Evolutionary conservation across 148 eudicot species (phyloP).

Genomic region (Fagopyrum homotropicum): DNA sequence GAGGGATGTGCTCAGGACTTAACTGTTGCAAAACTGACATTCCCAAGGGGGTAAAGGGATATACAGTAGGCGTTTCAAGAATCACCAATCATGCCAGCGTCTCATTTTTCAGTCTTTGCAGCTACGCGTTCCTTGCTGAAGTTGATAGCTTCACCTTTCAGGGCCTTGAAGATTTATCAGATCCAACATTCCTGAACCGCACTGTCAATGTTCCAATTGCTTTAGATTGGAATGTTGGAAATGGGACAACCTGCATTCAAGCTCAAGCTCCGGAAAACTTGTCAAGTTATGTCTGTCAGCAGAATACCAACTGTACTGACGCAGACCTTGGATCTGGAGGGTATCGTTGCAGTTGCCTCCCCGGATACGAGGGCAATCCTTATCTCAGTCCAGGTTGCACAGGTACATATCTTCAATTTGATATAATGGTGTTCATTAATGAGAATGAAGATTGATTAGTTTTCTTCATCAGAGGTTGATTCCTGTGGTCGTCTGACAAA

Average conservation of each 20-base stretch:
- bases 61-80: neutral
- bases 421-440: neutral
- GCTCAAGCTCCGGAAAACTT: constrained; percentile 24
- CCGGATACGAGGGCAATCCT: constrained; percentile 47
- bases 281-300: constrained; percentile 26
- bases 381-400: constrained; percentile 33
- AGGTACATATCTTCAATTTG: constrained; percentile 17
- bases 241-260: constrained; percentile 19
- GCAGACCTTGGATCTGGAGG: constrained; percentile 25
- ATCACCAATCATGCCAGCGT: neutral
- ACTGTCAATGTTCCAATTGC: constrained; percentile 14
- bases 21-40: constrained; percentile 17
- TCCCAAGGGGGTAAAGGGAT: constrained; percentile 10
- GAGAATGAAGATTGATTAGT: neutral
- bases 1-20: constrained; percentile 18
- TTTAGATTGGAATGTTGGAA: constrained; percentile 21
- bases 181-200: neutral
- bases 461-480: constrained; percentile 22
- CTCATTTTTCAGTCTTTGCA: constrained; percentile 4
- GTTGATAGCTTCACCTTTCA: constrained; percentile 11
- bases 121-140: constrained; percentile 22
- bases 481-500: constrained; percentile 27
- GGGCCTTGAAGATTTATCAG: constrained; percentile 13
- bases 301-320: constrained; percentile 27
- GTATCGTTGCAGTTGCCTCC: constrained; percentile 30